Evolutionary conservation across 2,329 filamentous ascomycete genomes (phyloP), one percentile per base, ranked within the genome.

Genomic region (Fusarium floridanum): DNA sequence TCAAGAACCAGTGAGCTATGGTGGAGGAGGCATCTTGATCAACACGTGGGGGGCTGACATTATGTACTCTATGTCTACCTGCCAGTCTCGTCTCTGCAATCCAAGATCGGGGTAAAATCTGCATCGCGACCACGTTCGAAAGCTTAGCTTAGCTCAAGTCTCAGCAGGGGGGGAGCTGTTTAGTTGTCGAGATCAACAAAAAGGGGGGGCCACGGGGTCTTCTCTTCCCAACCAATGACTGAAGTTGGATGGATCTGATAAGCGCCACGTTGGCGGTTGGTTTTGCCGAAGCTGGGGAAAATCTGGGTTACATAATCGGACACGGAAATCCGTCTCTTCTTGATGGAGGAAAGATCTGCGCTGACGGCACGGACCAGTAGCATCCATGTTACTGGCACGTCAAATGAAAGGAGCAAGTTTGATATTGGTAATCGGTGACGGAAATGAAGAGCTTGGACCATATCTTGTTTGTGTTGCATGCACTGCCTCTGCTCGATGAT

Each of bases 81-180:
- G 20, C 16, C 29, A 12, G 43, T 29, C 16, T 36, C 41, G 43
- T 29, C 16, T 36, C 41, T 24, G 17, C 45, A 53, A 17, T 63
- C 14, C 16, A 27, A 37, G 32, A 36, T 53, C 12, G 29, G 24
- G 27, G 45, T 57, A 37, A 57, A 57, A 57, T 34, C 53, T 57
- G 53, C 53, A 57, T 63, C 43, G 8, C 12, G 14, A 32, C 57
- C 36, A 53, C 29, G 27, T 41, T 48, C 39, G 24, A 63, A 43
- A 70, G 61, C 39, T 68, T 59, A 70, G 61, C 39, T 68, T 59
- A 68, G 65, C 57, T 70, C 34, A 27, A 68, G 65, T 63, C 12
- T 64, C 59, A 64, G 50, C 39, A 64, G 59, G 56, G 45, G 59
- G 56, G 45, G 29, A 55, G 65, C 50, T 59, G 48, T 41, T 41